These are phyloP conservation scores for Talaromyces pinophilus DNA, from an alignment of 2,329 filamentous ascomycete species.

Conservation along the genomic window DNA sequence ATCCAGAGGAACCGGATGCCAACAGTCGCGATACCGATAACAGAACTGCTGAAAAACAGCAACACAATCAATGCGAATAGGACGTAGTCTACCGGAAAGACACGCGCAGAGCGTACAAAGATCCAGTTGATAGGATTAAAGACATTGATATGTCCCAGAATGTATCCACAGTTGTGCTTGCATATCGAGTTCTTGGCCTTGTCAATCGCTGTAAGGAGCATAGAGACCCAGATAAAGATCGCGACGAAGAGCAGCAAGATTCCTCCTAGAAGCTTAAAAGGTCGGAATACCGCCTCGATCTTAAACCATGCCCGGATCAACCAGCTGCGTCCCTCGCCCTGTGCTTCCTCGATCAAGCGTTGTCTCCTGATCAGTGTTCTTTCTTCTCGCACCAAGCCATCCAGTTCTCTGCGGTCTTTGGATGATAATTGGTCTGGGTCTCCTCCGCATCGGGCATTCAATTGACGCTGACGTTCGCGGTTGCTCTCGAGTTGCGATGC, in stretches of 20 bases:
- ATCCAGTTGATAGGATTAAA: slow-evolving; percentile 96
- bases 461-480: slow-evolving; percentile 84
- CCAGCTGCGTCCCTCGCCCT: slow-evolving; percentile 71
- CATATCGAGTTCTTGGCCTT: slow-evolving; percentile 95
- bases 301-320: slow-evolving; percentile 78
- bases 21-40: slow-evolving; percentile 80
- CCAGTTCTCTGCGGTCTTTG: slow-evolving; percentile 86
- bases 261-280: slow-evolving; percentile 84
- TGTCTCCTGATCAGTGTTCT: slow-evolving; percentile 87
- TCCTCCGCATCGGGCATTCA: slow-evolving; percentile 81
- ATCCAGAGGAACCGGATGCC: slow-evolving; percentile 98
- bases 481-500: slow-evolving; percentile 81
- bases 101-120: slow-evolving; percentile 74
- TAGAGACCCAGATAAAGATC: slow-evolving; percentile 79
- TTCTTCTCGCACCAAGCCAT: slow-evolving; percentile 84
- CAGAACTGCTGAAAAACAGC: slow-evolving; percentile 83
- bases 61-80: slow-evolving; percentile 82
- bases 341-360: slow-evolving; percentile 70
- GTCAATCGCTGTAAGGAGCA: slow-evolving; percentile 94
- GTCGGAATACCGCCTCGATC: slow-evolving; percentile 77
- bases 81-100: slow-evolving; percentile 90
- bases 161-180: slow-evolving; percentile 87
- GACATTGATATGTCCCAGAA: slow-evolving; percentile 82
- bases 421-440: slow-evolving; percentile 72
- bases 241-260: slow-evolving; percentile 73